Evolutionary conservation across 352 stramenopile genomes (phyloP).

Genomic region (Thraustochytrium sp.): DNA sequence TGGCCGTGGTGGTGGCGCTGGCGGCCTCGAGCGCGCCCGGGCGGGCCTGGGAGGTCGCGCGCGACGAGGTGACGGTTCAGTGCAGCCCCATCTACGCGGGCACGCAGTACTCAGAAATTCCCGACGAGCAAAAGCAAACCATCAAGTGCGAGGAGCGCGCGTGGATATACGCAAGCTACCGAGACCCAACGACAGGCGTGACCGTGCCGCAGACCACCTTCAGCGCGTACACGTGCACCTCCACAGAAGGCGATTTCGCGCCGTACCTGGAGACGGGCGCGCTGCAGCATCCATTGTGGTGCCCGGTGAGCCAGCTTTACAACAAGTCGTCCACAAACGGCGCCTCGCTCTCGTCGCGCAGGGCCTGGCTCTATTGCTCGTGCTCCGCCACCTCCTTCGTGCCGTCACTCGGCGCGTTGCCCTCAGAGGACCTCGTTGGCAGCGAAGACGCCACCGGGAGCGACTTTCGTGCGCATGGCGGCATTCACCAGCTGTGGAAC

Average conservation of each 20-base stretch:
- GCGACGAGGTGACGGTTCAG: not conserved
- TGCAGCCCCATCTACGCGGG: not conserved
- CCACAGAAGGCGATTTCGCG: too few relatives aligned
- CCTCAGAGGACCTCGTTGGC: not conserved
- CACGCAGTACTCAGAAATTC: not conserved
- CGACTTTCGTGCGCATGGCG: too few relatives aligned
- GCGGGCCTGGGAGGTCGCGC: too few relatives aligned
- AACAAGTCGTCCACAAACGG: not conserved
- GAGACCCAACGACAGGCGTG: not conserved
- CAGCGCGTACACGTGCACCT: not conserved
- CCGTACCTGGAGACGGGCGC: too few relatives aligned
- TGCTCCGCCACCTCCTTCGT: not conserved
- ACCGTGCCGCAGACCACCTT: not conserved
- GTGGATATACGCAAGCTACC: not conserved
- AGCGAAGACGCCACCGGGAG: not conserved
- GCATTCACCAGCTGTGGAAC: not conserved
- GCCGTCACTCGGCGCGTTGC: not conserved
- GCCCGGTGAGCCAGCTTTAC: not conserved
- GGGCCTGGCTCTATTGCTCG: constrained; percentile 3
- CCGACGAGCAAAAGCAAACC: not conserved
- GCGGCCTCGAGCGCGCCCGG: too few relatives aligned
- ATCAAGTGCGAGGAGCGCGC: not conserved
- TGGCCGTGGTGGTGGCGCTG: too few relatives aligned
- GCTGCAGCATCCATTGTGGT: not conserved
- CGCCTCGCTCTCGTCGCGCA: not conserved